Evolutionary conservation across 2,329 filamentous ascomycete genomes (phyloP), one percentile per base, ranked within the genome.

Genomic region (Apiospora rasikravindrae): DNA sequence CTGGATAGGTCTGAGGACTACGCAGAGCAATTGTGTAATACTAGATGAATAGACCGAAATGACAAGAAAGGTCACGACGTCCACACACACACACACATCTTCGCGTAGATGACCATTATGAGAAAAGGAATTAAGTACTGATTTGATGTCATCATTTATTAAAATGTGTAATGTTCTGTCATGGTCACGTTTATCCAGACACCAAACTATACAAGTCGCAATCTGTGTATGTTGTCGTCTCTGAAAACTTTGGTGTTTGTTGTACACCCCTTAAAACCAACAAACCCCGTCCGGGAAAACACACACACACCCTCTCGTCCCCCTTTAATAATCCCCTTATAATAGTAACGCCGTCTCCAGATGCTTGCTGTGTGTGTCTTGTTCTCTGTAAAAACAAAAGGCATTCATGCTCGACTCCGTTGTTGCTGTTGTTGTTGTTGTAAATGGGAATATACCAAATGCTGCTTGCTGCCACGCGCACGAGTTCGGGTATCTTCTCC

Each of bases 41-140:
- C 66, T 68, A 68, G 66, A 68, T 47, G 40, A 47, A 47, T 68
- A 68, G 42, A 68, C 29, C 44, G 44, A 68, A 47, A 68, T 68
- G 66, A 68, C 40, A 45, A 68, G 57, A 40, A 64, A 64, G 33
- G 57, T 64, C 57, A 64, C 57, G 57, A 64, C 19, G 57, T 64
- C 33, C 53, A 61, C 33, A 64, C 33, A 57, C 14, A 57, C 51
- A 57, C 8, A 57, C 22, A n/a, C 47, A n/a, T n/a, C 13, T 42
- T 61, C 19, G 57, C 57, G 57, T 40, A 37, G 2, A 64, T 64
- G 57, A 64, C 5, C 16, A 37, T 61, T 37, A 37, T 33, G 29
- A 61, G 29, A 37, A 61, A 61, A 29, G 22, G 14, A 11, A 7
- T 19, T 33, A 37, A n/a, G n/a, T n/a, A n/a, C n/a, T n/a, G n/a